Evolutionary conservation across 768 basidiomycete species (phyloP).

Genomic region (Suillus brevipes): DNA sequence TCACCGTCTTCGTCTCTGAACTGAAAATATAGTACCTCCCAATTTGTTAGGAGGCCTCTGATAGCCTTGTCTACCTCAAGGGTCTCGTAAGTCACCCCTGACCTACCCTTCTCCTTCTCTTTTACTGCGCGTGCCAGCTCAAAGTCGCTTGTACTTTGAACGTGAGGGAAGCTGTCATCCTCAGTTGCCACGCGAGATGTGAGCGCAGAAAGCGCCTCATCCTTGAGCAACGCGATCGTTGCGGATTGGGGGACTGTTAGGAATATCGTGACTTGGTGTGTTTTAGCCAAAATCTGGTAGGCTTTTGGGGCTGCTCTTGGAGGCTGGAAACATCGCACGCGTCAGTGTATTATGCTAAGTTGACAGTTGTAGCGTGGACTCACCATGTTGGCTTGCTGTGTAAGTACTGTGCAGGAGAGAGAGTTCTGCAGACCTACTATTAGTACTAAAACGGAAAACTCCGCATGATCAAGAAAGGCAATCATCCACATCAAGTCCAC

Average conservation of each 20-base stretch:
- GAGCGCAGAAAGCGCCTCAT: constrained; percentile 63
- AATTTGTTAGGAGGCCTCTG: constrained; percentile 55
- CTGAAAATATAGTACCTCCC: constrained; percentile 69
- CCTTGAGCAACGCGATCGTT: constrained; percentile 59
- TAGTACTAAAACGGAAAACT: constrained; percentile 20
- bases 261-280: constrained; percentile 69
- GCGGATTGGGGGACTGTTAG: constrained; percentile 54
- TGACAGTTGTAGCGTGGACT: neutral
- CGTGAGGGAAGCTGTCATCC: constrained; percentile 37
- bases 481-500: constrained; percentile 11
- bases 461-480: constrained; percentile 19
- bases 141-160: constrained; percentile 49
- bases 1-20: constrained; percentile 66
- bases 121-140: constrained; percentile 59
- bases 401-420: neutral
- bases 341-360: neutral
- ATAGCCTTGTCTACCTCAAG: constrained; percentile 45
- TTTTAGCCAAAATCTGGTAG: constrained; percentile 69
- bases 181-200: constrained; percentile 42
- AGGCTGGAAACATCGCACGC: constrained; percentile 38
- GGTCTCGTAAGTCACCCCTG: constrained; percentile 45
- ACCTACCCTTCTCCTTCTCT: constrained; percentile 49
- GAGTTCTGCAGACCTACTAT: neutral
- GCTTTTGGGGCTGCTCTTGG: constrained; percentile 57
- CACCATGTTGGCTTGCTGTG: neutral